Conservation (phyloP, 2,329 filamentous ascomycete genomes). For the Drechslerella coelobrocha region DNA sequence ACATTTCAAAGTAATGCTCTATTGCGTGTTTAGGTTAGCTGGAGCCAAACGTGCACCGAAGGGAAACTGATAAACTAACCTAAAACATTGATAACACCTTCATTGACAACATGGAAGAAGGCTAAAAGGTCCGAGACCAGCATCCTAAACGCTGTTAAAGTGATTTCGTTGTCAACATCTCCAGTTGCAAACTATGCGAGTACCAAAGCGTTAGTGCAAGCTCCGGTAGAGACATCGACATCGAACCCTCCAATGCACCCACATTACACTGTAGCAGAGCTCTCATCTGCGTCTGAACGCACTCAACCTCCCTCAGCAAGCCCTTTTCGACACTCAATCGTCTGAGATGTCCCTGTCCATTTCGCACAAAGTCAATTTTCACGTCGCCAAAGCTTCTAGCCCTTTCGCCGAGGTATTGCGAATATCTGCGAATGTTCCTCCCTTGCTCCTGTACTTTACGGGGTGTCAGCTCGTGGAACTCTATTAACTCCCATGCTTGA, state of each 20-base stretch:
- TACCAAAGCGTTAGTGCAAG: constrained; percentile 24
- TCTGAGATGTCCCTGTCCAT: constrained; percentile 81
- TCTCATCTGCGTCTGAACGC: constrained; percentile 84
- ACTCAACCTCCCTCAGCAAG: constrained; percentile 86
- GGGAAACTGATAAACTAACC: constrained; percentile 65
- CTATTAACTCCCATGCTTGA: constrained; percentile 28
- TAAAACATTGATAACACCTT: constrained; percentile 94
- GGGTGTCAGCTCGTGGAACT: constrained; percentile 46
- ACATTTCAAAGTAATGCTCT: constrained; percentile 99
- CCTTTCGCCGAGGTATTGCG: constrained; percentile 82
- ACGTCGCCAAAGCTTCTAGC: constrained; percentile 82
- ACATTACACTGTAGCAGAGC: constrained; percentile 89
- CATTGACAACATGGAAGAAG: constrained; percentile 93
- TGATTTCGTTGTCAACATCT: constrained; percentile 92
- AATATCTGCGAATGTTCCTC: constrained; percentile 90
- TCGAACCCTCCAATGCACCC: constrained; percentile 48
- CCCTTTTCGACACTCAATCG: constrained; percentile 89
- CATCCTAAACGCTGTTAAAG: constrained; percentile 88
- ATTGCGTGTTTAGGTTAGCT: constrained; percentile 21
- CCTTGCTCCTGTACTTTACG: constrained; percentile 85
- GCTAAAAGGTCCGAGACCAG: constrained; percentile 87
- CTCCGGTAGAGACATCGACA: not conserved
- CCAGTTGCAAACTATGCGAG: constrained; percentile 74
- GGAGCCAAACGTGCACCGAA: not conserved
- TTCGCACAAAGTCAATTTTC: constrained; percentile 86